Base-by-base conservation (phyloP, 768 basidiomycete species). In the Naganishia vishniacii region DNA sequence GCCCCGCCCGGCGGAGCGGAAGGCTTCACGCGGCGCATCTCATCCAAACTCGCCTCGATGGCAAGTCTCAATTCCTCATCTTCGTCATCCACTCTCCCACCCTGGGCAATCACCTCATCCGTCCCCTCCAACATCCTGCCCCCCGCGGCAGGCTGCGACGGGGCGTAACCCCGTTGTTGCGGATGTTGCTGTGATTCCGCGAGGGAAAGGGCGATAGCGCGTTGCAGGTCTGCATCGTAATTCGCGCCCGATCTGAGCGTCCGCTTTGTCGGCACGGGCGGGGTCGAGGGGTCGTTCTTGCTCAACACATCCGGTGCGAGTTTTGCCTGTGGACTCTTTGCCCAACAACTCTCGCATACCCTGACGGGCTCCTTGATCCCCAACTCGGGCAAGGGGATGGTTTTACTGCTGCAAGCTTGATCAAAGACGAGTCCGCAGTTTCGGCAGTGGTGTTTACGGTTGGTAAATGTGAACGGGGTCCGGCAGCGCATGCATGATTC, bases 351-450 rank as follows among this genome's bases (percentile, higher is more conserved):
- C 67, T 99, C 94, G 64, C 95, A 98, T 0, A 98, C 94, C 41
- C 95, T 82, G 6, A 99, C 95, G 40, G 88, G 86, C 72, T 95
- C 87, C 0, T 85, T 81, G 69, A 99, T 92, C 12, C 95, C 95
- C 71, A 90, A 94, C 74, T 92, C 89, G 4, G 95, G 94, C 25
- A 98, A 81, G 0, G 90, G 80, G 77, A 90, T 84, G 2, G 82
- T 80, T 77, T 91, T 88, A 34, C 88, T 86, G 0, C 91, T 93
- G 76, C 95, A 99, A 44, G 84, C 82, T 61, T 93, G 91, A 78
- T 97, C 94, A 73, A 95, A 98, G 15, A 98, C 91, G 74, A 88
- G 86, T 8, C 95, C 95, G 78, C 95, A 99, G 76, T 97, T 97
- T 15, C 95, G 85, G 75, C 95, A 99, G 72, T 99, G 95, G 71